phyloP scores from a whole-genome alignment of 352 stramenopile species.

The Pythium diclinum region DNA sequence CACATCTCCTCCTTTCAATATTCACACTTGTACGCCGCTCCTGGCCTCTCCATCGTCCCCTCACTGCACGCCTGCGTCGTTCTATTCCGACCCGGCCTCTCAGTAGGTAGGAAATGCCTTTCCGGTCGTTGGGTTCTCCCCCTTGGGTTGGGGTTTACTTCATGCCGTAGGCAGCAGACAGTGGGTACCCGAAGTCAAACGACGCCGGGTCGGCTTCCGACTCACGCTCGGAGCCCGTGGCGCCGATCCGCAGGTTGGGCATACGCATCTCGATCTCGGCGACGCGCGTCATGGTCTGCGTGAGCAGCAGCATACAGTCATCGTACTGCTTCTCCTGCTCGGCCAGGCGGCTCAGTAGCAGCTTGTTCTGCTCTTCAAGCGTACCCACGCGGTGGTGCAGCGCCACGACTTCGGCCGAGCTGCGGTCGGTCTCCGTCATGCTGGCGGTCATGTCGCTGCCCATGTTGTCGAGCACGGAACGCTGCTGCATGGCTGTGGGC shows the following conservation, averaged over 20 bases:
- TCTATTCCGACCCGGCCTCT: background rate
- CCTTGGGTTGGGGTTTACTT: slow-evolving; percentile 13
- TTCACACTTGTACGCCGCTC: slow-evolving; percentile 3
- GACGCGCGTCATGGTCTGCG: slow-evolving; percentile 82
- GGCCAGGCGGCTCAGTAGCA: slow-evolving; percentile 56
- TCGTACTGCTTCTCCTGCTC: slow-evolving; percentile 86
- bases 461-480: slow-evolving; percentile 24
- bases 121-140: background rate
- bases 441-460: slow-evolving; percentile 58
- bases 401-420: slow-evolving; percentile 42
- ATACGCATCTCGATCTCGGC: slow-evolving; percentile 79
- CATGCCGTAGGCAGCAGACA: slow-evolving; percentile 15
- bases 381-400: slow-evolving; percentile 52
- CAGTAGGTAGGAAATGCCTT: background rate
- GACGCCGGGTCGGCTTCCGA: slow-evolving; percentile 25
- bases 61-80: background rate
- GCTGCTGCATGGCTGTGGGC: slow-evolving; percentile 8
- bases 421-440: slow-evolving; percentile 45
- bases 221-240: slow-evolving; percentile 22
- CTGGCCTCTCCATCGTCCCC: background rate
- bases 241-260: slow-evolving; percentile 24
- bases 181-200: slow-evolving; percentile 28
- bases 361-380: slow-evolving; percentile 75
- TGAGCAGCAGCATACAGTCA: slow-evolving; percentile 82
- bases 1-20: background rate